Evolutionary conservation across 2,329 filamentous ascomycete genomes (phyloP).

Genomic region (Botryotinia convoluta): DNA sequence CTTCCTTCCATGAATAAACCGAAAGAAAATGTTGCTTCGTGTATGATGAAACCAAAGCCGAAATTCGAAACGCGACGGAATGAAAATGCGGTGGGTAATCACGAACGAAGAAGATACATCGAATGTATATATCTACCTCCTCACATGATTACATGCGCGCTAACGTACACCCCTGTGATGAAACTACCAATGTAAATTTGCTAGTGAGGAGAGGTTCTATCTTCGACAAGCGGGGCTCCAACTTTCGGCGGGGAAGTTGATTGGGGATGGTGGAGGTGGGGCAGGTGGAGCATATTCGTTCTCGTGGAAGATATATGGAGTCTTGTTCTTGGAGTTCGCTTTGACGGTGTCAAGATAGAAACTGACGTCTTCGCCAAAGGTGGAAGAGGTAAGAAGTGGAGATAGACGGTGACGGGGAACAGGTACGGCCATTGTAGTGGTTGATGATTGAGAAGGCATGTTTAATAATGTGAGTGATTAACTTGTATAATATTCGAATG

Average conservation of each 20-base stretch:
- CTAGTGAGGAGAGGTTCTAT: background rate
- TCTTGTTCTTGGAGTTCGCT: constrained; percentile 34
- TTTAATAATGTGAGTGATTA: background rate
- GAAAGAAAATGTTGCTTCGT: background rate
- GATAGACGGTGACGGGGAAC: constrained; percentile 53
- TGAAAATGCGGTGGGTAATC: background rate
- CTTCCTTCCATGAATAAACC: background rate
- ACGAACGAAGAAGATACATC: too few relatives aligned
- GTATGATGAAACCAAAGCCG: background rate
- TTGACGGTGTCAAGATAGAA: constrained; percentile 32
- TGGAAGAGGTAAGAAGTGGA: constrained; percentile 31
- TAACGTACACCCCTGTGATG: constrained; percentile 13
- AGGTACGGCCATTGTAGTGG: constrained; percentile 31
- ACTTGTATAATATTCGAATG: background rate
- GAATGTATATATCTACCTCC: background rate
- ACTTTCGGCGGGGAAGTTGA: constrained; percentile 58
- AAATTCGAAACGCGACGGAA: constrained; percentile 1
- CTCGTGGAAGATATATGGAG: constrained; percentile 40
- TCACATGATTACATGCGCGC: background rate
- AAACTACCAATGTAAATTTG: background rate
- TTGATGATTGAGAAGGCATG: constrained; percentile 36
- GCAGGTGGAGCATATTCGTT: constrained; percentile 64
- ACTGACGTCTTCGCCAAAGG: constrained; percentile 33
- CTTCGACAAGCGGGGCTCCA: constrained; percentile 41
- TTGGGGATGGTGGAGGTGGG: constrained; percentile 61